Evolutionary conservation across 2,329 filamentous ascomycete genomes (phyloP), one percentile per base, ranked within the genome.

Genomic region (Colletotrichum sublineola): DNA sequence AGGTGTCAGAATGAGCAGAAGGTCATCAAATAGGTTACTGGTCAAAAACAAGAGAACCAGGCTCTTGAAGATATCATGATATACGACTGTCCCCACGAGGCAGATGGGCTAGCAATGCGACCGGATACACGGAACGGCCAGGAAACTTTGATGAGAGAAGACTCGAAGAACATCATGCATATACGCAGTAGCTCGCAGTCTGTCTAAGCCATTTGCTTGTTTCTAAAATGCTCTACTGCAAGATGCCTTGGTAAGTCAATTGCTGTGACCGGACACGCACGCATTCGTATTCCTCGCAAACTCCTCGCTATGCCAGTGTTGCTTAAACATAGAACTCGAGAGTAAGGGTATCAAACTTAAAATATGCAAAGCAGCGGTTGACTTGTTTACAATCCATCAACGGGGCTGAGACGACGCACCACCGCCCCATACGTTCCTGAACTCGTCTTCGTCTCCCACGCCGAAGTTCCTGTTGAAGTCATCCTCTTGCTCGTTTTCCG

Each of bases 371-470:
- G 66, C 61, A 65, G 46, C 38, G 40, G 53, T n/a, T 33, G 56
- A 40, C 29, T 24, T 31, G 62, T 18, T n/a, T 11, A 65, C 31
- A 38, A 24, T 52, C 57, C 38, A 14, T 63, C 38, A 56, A 52
- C 57, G 64, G 52, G 65, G 61, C 65, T 58, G 56, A 29, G 56
- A 58, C 11, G 56, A 38, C 56, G 67, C 66, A 31, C 63, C 55
- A 8, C 67, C 58, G 52, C 77, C 80, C 85, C 85, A 87, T n/a
- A 86, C 83, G 73, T 86, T 86, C 29, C 80, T 79, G 72, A 86
- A 86, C 68, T 84, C 85, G 4, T 86, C 84, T 38, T 79, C 79
- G 24, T 82, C 81, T n/a, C 80, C 75, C 2, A 82, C 73, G 20
- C 67, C 70, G 46, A 75, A 72, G 46, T 64, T 73, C 18, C 62